Percentiles rank a stretch among this genome's conserved stretches.
Conservation (phyloP, 768 basidiomycete genomes). For the Amanita muscaria region DNA sequence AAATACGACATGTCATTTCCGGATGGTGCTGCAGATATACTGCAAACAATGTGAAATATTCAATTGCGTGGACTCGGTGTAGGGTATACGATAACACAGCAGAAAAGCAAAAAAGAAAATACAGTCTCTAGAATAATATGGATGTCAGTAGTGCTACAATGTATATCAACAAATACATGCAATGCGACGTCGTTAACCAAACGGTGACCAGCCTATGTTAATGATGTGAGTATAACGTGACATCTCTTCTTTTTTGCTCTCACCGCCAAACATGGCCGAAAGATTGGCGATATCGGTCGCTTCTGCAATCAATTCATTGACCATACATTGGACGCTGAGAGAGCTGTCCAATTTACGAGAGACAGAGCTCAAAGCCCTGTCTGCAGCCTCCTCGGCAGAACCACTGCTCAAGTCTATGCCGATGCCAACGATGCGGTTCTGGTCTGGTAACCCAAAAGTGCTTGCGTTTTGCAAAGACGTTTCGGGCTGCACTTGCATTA, state of each 20-base stretch:
- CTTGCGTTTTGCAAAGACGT: conserved; percentile 19
- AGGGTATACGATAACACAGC: not conserved
- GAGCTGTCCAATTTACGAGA: conserved; percentile 74
- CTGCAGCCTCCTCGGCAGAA: conserved; percentile 77
- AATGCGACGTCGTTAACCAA: not conserved
- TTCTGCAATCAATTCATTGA: conserved; percentile 86
- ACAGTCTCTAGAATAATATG: not conserved
- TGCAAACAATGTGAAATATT: not conserved
- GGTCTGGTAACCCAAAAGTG: conserved; percentile 15
- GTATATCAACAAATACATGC: not conserved
- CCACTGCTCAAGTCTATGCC: conserved; percentile 58
- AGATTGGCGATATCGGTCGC: conserved; percentile 75
- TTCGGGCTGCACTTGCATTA: conserved; percentile 52
- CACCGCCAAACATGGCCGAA: conserved; percentile 70
- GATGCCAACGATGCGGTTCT: conserved; percentile 29
- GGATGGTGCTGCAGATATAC: not conserved
- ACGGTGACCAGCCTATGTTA: conserved; percentile 1
- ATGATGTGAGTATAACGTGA: not conserved
- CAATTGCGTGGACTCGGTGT: not conserved
- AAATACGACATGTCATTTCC: not conserved
- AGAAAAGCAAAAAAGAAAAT: not conserved
- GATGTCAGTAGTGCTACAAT: conserved; percentile 8
- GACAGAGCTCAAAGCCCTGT: conserved; percentile 77
- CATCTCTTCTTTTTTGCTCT: not conserved
- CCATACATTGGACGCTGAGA: conserved; percentile 86